These are phyloP conservation scores for Aspergillus unguis DNA, from an alignment of 2,329 filamentous ascomycete genomes.

Conservation along the genomic window DNA sequence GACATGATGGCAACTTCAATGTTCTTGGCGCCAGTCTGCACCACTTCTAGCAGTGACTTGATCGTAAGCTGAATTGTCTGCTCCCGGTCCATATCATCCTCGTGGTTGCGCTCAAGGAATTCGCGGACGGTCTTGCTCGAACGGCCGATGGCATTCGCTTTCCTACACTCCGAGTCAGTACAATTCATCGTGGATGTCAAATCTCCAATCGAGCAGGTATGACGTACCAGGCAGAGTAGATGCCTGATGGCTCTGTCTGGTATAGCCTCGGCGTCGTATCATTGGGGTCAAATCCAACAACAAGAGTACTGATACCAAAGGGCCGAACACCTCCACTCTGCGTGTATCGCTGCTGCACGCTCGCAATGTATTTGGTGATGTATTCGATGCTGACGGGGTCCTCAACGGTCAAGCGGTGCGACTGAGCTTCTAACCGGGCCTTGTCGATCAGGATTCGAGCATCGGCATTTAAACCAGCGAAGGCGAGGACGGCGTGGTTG, in stretches of 20 bases:
- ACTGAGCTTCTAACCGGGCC: conserved; percentile 94
- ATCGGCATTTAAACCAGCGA: conserved; percentile 95
- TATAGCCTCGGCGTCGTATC: conserved; percentile 87
- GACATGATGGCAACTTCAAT: conserved; percentile 99
- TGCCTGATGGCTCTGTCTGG: conserved; percentile 98
- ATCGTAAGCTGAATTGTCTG: conserved; percentile 95
- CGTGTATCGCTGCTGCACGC: conserved; percentile 97
- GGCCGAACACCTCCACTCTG: conserved; percentile 97
- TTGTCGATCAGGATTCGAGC: conserved; percentile 98
- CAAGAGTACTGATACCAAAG: conserved; percentile 97
- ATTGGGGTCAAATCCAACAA: conserved; percentile 96
- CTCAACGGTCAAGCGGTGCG: conserved; percentile 93
- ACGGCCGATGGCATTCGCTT: conserved; percentile 96
- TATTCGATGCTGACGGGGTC: conserved; percentile 98
- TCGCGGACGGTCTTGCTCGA: conserved; percentile 99
- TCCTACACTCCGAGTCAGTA: conserved; percentile 57
- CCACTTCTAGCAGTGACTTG: conserved; percentile 96
- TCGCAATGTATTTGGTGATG: conserved; percentile 97
- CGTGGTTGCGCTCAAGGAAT: conserved; percentile 98
- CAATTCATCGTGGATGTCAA: background rate
- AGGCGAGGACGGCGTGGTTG: conserved; percentile 92
- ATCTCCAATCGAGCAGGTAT: background rate
- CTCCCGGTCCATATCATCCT: conserved; percentile 94
- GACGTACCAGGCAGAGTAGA: conserved; percentile 94
- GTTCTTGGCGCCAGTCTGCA: conserved; percentile 98